Percentiles rank a stretch among this genome's conserved stretches.
Evolutionary conservation across 495 filamentous ascomycete species (phyloP).

Genomic region (Cercophora scortea): DNA sequence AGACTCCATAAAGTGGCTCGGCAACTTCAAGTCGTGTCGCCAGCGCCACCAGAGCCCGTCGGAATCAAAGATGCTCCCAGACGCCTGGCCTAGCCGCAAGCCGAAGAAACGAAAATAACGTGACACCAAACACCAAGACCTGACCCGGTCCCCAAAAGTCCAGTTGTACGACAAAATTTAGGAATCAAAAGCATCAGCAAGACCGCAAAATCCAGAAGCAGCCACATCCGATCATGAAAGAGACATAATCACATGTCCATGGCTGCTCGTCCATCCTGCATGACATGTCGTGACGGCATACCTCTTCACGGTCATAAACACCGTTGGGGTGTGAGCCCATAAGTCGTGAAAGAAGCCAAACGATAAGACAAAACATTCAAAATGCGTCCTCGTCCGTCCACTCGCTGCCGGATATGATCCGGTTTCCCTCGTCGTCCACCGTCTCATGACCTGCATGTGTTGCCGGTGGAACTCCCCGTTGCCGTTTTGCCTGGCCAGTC

Average conservation of each 20-base stretch:
- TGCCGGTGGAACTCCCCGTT: slow-evolving; percentile 29
- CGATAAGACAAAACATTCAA: slow-evolving; percentile 12
- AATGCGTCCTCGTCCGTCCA: slow-evolving; percentile 51
- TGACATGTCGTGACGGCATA: slow-evolving; percentile 1
- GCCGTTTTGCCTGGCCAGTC: slow-evolving; percentile 22
- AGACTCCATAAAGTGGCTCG: too few relatives aligned
- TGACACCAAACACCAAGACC: too few relatives aligned
- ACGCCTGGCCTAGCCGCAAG: too few relatives aligned
- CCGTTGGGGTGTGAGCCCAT: neutral
- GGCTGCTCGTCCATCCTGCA: neutral
- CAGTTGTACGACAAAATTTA: neutral
- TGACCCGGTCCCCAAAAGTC: too few relatives aligned
- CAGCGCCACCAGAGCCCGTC: too few relatives aligned
- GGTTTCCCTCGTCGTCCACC: slow-evolving; percentile 40
- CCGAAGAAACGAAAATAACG: too few relatives aligned
- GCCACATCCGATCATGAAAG: neutral
- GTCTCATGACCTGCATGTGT: slow-evolving; percentile 22
- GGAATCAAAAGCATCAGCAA: neutral
- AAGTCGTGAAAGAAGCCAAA: neutral
- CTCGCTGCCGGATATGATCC: slow-evolving; percentile 45
- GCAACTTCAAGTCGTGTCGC: too few relatives aligned
- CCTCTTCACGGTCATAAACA: neutral
- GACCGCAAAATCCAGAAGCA: neutral
- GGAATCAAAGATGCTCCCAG: too few relatives aligned
- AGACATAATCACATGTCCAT: neutral